phyloP scores from a whole-genome alignment of 192 early-diverging fungal genomes.

The Chytriomyces hyalinus region DNA sequence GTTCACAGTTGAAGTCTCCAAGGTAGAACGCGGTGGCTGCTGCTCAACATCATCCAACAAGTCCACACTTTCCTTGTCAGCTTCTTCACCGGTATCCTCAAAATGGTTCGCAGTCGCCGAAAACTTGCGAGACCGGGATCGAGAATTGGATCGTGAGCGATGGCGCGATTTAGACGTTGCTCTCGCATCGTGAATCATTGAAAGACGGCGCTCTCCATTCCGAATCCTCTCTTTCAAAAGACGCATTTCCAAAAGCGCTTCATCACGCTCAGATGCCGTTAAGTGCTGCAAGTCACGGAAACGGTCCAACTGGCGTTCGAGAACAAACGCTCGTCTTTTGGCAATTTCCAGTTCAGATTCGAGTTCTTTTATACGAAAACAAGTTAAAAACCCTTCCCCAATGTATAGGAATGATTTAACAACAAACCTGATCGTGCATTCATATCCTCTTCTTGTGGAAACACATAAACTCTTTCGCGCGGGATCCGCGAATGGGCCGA shows the following conservation, averaged over 20 bases:
- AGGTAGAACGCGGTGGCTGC: neutral
- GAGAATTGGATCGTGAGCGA: neutral
- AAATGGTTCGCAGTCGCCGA: neutral
- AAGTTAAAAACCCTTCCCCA: no score
- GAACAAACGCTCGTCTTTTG: slow-evolving; percentile 26
- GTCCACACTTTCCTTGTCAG: slow-evolving; percentile 4
- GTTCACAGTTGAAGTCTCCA: neutral
- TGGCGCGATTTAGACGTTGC: neutral
- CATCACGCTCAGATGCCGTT: slow-evolving; percentile 29
- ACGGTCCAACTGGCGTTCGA: slow-evolving; percentile 27
- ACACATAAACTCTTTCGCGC: no score
- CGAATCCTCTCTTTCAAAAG: slow-evolving; percentile 26
- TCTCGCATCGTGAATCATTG: neutral
- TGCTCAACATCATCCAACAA: neutral
- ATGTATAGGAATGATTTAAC: no score
- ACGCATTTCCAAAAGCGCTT: slow-evolving; percentile 27
- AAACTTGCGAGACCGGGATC: neutral
- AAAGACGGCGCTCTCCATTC: slow-evolving; percentile 4
- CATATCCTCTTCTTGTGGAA: no score
- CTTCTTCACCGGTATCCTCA: slow-evolving; percentile 23
- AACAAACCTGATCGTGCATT: no score
- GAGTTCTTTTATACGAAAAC: neutral
- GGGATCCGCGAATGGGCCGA: neutral
- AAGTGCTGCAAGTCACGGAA: slow-evolving; percentile 31
- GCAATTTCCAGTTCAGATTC: slow-evolving; percentile 22